Evolutionary conservation across 768 basidiomycete genomes (phyloP).

Genomic region (Lactarius indigo): DNA sequence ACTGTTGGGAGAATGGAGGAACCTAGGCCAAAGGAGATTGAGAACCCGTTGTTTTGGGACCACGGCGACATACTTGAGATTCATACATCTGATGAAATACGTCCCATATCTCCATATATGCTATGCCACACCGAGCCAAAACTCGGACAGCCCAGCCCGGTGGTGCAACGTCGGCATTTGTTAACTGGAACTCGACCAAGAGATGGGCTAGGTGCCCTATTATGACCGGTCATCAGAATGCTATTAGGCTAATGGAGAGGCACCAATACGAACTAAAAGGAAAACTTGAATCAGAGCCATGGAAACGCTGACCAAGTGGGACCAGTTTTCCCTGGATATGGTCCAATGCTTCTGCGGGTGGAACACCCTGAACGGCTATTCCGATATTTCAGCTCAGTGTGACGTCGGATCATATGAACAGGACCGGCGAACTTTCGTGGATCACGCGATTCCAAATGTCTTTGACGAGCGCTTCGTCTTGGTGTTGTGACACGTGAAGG

Average conservation of each 20-base stretch:
- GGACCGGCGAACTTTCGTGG: slow-evolving; percentile 57
- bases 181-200: slow-evolving; percentile 69
- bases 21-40: slow-evolving; percentile 41
- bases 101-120: slow-evolving; percentile 80
- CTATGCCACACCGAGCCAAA: slow-evolving; percentile 77
- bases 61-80: slow-evolving; percentile 45
- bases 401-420: not conserved
- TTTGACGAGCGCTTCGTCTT: slow-evolving; percentile 74
- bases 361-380: slow-evolving; percentile 55
- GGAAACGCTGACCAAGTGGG: slow-evolving; percentile 79
- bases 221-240: slow-evolving; percentile 6
- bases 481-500: slow-evolving; percentile 90
- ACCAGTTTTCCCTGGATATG: slow-evolving; percentile 60
- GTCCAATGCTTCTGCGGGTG: slow-evolving; percentile 54
- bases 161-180: slow-evolving; percentile 53
- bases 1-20: slow-evolving; percentile 79
- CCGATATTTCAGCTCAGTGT: not conserved
- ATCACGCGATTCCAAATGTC: slow-evolving; percentile 90
- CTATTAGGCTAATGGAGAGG: not conserved
- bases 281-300: slow-evolving; percentile 88
- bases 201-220: slow-evolving; percentile 73
- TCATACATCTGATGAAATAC: slow-evolving; percentile 76
- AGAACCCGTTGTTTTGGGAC: not conserved
- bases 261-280: slow-evolving; percentile 67
- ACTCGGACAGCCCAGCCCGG: slow-evolving; percentile 82